Percentiles rank a stretch among this genome's conserved stretches.
Conservation (phyloP, 2,329 filamentous ascomycete genomes). For the Fusarium odoratissimum region DNA sequence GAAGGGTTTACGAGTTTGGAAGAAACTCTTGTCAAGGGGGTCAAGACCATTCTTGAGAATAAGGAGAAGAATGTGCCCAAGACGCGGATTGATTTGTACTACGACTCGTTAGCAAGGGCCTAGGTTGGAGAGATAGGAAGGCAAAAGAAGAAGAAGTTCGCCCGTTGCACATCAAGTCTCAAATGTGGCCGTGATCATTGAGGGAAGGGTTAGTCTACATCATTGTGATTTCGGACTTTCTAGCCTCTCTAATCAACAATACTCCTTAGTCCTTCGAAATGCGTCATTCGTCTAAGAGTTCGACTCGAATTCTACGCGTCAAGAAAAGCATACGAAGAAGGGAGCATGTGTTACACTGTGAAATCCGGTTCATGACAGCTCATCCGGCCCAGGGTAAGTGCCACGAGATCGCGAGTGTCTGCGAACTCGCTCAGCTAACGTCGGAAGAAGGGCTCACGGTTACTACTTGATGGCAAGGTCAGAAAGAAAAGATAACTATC, state of each 20-base stretch:
- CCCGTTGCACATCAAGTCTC: background rate
- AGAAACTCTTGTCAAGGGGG: background rate
- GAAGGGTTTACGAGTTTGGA: accelerated
- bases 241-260: no score
- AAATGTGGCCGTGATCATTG: accelerated
- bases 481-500: accelerated
- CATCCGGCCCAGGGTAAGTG: background rate
- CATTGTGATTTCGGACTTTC: no score
- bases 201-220: no score
- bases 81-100: background rate
- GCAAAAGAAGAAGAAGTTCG: no score
- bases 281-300: no score
- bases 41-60: accelerated
- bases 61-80: background rate
- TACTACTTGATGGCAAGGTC: accelerated
- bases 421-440: accelerated
- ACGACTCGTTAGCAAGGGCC: background rate
- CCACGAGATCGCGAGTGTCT: accelerated
- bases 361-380: accelerated
- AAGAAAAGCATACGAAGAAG: background rate
- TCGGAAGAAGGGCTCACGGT: accelerated
- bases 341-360: no score
- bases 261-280: no score
- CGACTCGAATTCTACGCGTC: no score
- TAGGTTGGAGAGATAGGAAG: background rate